Base-by-base conservation (phyloP, 148 eudicot genomes). In the Camellia japonica region DNA sequence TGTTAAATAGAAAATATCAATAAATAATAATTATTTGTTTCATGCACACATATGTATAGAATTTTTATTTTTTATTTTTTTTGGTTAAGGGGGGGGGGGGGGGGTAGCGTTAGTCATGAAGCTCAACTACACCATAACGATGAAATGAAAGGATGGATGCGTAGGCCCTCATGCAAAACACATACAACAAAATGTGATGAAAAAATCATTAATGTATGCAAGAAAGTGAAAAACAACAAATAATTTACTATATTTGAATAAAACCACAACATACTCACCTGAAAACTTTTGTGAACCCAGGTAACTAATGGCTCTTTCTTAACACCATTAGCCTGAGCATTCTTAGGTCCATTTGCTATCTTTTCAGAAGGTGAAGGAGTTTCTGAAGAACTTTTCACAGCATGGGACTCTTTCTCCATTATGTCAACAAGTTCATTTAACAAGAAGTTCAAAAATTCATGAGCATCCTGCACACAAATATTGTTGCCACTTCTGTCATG, bases 371-470 rank as follows among this genome's bases (percentile, higher is more conserved):
- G 79, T 13, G 38, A 30, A 30, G 38, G 38, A 30, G 38, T 30
- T 30, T 30, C 38, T 49, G 52, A 49, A 30, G 86, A 84, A 79
- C 58, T 81, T 79, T 87, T 90, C 54, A 81, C 83, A 63, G 84
- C 44, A 58, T 77, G 86, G 30, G 90, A 87, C 80, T 91, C 94
- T 87, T 93, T 93, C 89, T 93, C 97, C 85, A 93, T 76, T 87
- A 93, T 93, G 76, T 93, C 97, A 65, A 91, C 94, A 38, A 93
- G 94, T 84, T 91, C 91, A 85, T 93, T 93, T 74, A 93, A 89
- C 86, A 93, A 81, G 79, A 85, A 93, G 89, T 93, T 93, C 86
- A 93, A 83, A 83, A 93, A 93, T 83, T 93, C 97, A 82, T 93
- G 97, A 73, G 97, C 97, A 86, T 93, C 97, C 97, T 93, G 47